Evolutionary conservation across 2,329 filamentous ascomycete genomes (phyloP).

Genomic region (Aureobasidium uvarum): DNA sequence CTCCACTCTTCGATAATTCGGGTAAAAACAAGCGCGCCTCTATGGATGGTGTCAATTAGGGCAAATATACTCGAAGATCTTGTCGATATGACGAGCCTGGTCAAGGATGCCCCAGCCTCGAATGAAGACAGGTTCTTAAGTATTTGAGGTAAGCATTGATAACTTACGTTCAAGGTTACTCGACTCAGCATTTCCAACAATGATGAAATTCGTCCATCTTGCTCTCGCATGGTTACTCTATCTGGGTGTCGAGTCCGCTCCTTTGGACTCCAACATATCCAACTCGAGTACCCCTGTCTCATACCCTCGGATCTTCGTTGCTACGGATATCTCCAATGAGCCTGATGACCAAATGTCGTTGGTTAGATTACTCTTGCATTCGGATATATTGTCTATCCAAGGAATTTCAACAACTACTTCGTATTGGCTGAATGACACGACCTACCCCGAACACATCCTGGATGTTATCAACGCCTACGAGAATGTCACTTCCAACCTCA

Average conservation of each 20-base stretch:
- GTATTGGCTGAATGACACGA: slow-evolving; percentile 33
- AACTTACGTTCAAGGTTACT: background rate
- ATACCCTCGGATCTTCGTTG: slow-evolving; percentile 33
- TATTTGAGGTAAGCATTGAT: background rate
- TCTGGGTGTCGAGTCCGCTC: background rate
- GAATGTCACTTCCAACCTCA: slow-evolving; percentile 44
- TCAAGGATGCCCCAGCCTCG: background rate
- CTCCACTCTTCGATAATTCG: background rate
- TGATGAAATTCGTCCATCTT: background rate
- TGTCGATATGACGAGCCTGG: background rate
- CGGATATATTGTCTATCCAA: slow-evolving; percentile 33
- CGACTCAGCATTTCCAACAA: background rate
- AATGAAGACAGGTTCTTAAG: too few relatives aligned
- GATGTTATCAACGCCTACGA: slow-evolving; percentile 36
- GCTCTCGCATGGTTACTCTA: background rate
- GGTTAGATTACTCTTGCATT: slow-evolving; percentile 32
- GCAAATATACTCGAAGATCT: background rate
- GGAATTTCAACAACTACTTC: slow-evolving; percentile 33
- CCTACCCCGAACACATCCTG: slow-evolving; percentile 33
- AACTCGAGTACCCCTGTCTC: background rate
- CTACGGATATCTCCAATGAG: slow-evolving; percentile 36
- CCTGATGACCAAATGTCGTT: slow-evolving; percentile 35
- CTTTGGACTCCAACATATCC: background rate
- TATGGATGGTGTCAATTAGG: background rate
- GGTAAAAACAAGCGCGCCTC: background rate